Conservation (phyloP, 2,329 filamentous ascomycete species). For the Penicillium sp. region DNA sequence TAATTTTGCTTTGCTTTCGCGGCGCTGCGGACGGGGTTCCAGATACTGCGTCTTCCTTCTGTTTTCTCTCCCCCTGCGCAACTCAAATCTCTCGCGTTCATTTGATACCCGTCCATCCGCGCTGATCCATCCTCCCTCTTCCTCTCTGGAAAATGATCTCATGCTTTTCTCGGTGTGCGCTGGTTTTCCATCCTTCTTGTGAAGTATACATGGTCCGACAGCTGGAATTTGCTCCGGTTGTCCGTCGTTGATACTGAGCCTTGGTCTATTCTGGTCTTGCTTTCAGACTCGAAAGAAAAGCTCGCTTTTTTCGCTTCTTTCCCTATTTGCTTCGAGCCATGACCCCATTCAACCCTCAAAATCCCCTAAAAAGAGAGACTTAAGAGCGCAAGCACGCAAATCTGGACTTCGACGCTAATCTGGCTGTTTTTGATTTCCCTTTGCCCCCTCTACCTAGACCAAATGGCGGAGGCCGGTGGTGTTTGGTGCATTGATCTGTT, state of each 20-base stretch:
- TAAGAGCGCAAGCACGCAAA: slow-evolving; percentile 29
- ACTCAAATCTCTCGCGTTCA: slow-evolving; percentile 28
- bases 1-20: slow-evolving; percentile 15
- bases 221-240: slow-evolving; percentile 6
- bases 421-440: slow-evolving; percentile 24
- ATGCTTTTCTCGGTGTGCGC: background rate
- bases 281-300: slow-evolving; percentile 1
- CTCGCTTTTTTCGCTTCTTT: background rate
- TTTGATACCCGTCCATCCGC: slow-evolving; percentile 37
- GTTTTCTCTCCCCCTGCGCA: slow-evolving; percentile 19
- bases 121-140: slow-evolving; percentile 21
- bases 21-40: slow-evolving; percentile 18
- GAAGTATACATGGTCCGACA: slow-evolving; percentile 24
- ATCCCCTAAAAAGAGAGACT: slow-evolving; percentile 17
- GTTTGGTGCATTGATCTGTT: slow-evolving; percentile 36
- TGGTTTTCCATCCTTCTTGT: slow-evolving; percentile 8
- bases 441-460: slow-evolving; percentile 35
- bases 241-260: slow-evolving; percentile 14
- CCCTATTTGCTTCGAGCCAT: background rate
- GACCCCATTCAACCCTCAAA: slow-evolving; percentile 4
- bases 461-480: slow-evolving; percentile 34
- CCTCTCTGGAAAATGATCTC: slow-evolving; percentile 6
- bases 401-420: slow-evolving; percentile 27
- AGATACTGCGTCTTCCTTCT: slow-evolving; percentile 26
- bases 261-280: slow-evolving; percentile 11